Base-by-base conservation (phyloP, 208 protist genomes). In the Acanthamoeba quina region DNA sequence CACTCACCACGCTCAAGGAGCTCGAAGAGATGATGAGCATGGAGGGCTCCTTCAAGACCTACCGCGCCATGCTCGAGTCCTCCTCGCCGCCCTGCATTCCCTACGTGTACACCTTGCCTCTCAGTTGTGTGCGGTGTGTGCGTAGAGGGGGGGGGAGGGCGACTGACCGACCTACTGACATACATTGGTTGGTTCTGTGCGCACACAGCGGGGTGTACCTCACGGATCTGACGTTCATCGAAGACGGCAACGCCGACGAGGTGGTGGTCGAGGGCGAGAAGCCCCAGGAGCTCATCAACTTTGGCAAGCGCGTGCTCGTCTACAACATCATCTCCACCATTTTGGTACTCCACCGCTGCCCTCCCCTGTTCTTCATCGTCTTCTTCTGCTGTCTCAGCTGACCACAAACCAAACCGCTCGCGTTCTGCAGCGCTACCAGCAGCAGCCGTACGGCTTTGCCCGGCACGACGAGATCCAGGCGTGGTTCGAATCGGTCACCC, bases 261-360 rank as follows among this genome's bases (percentile, higher is more conserved):
- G 54, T 86, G n/a, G 21, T 60, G 11, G 78, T 52, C 44, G 47
- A 52, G 0, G 78, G 78, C 26, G 78, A 86, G 78, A 52, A 60
- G n/a, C 54, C 78, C 9, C 47, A 70, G 19, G 85, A 70, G 49
- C 85, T 90, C 85, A 90, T 90, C 85, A 90, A 90, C 85, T 90
- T 90, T 90, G 31, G 31, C 49, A 90, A 90, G 85, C 85, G 85
- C 31, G n/a, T 62, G n/a, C 60, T 90, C 31, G 85, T 90, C 49
- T 70, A 90, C 60, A 70, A 47, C 62, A 90, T 90, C 62, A 90
- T 90, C 49, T 72, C 56, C 85, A 90, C 85, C 58, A 90, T 90
- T 47, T 54, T 86, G 49, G 78, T 86, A 56, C 17, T 10, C 26
- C 15, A 5, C 26, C 78, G 29, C 6, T 19, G 5, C 37, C 44